Base-by-base conservation (phyloP, 257 asterid genomes). In the Agastache rugosa region DNA sequence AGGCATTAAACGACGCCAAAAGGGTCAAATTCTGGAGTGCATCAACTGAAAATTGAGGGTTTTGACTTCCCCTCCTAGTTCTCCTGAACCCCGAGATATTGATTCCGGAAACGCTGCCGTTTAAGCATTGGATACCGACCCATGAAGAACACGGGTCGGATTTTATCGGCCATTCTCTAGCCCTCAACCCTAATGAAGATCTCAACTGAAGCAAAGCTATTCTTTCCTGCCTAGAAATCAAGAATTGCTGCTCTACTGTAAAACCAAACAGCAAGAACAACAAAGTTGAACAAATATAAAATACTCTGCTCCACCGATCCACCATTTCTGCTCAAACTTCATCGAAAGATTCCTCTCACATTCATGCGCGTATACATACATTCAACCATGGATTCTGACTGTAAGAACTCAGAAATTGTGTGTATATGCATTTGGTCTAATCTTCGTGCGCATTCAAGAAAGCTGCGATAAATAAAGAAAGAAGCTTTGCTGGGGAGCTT, bases 121-220 rank as follows among this genome's bases (percentile, higher is more conserved):
- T 87, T 50, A 37, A 68, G 83, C 99, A 95, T 59, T 71, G 79
- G 63, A 95, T 71, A 39, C 98, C 98, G 27, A 29, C 84, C 98
- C 98, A 95, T 35, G 69, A 25, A 23, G 74, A 34, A 56, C 99
- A 95, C 15, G 98, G 99, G 84, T 90, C 92, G 76, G 86, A 73
- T 80, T 87, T 91, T 74, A 88, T 75, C 8, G 96, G 98, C 99
- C 99, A 95, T 44, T 90, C 90, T 83, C 42, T 85, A 2, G 97
- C 87, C 80, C 97, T 85, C 77, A 95, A 67, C 83, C 99, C 99
- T 84, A 95, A 81, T 7, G 98, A 90, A 86, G 97, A 90, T 90
- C 99, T 95, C 82, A 95, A 79, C 82, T 81, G 87, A 74, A 95
- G 91, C 81, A 94, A 82, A 69, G 92, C 85, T 62, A 82, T 79